phyloP scores from a whole-genome alignment of 768 basidiomycete species.

The Tulasnella sp. region DNA sequence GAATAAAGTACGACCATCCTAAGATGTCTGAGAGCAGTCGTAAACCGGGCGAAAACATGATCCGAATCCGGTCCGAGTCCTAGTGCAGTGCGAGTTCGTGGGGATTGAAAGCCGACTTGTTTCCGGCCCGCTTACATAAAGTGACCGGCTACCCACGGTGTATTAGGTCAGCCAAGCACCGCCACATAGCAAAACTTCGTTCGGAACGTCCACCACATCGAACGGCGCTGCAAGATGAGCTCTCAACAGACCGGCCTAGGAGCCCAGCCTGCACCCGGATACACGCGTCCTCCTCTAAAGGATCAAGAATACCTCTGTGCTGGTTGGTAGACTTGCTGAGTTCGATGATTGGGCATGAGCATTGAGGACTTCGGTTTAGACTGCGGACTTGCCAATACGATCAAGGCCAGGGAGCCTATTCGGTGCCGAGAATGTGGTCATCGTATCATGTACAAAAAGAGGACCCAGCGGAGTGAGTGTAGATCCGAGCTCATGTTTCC shows the following conservation, averaged over 20 bases:
- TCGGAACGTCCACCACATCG: background rate
- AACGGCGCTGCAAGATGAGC: slow-evolving; percentile 7
- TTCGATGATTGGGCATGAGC: background rate
- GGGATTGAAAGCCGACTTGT: background rate
- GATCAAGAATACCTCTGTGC: slow-evolving; percentile 85
- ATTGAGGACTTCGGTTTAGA: slow-evolving; percentile 35
- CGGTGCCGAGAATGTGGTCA: slow-evolving; percentile 96
- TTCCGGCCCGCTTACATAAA: background rate
- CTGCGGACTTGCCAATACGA: slow-evolving; percentile 86
- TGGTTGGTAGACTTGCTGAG: slow-evolving; percentile 34
- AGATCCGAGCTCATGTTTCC: slow-evolving; percentile 2
- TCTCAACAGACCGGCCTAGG: slow-evolving; percentile 16
- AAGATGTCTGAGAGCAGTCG: slow-evolving; percentile 10
- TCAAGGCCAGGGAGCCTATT: slow-evolving; percentile 83
- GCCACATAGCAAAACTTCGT: background rate
- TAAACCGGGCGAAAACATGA: background rate
- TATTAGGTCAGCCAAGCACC: background rate
- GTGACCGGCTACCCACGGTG: background rate
- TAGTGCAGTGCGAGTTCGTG: background rate
- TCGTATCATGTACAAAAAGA: slow-evolving; percentile 97
- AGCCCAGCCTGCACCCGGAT: slow-evolving; percentile 12
- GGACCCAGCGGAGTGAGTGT: slow-evolving; percentile 79
- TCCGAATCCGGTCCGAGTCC: background rate
- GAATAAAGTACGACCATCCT: slow-evolving; percentile 19
- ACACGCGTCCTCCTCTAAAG: slow-evolving; percentile 28